Evolutionary conservation across 139 green algal genomes (phyloP).

Genomic region (Micractinium conductrix): DNA sequence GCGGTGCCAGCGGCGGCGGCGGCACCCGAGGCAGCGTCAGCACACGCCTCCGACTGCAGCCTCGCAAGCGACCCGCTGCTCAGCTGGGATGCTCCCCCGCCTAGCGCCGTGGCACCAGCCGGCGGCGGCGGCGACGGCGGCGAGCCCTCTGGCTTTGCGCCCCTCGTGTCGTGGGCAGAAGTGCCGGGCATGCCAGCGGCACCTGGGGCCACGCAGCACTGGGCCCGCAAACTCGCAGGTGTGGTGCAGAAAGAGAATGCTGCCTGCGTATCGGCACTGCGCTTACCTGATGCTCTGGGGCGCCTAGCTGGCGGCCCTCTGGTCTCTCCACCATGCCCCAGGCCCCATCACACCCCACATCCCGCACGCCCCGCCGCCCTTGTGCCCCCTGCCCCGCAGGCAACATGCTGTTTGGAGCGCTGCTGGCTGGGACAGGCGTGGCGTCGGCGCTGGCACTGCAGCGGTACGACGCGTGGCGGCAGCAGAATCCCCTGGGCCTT

Average conservation of each 20-base stretch:
- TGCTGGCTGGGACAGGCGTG: slow-evolving; percentile 1
- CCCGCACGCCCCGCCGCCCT: background rate
- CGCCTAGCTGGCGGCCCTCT: no score
- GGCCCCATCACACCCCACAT: background rate
- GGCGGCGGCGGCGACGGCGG: background rate
- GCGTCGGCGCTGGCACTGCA: background rate
- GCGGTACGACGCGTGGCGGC: slow-evolving; percentile 5
- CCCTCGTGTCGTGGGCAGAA: no score
- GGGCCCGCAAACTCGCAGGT: no score
- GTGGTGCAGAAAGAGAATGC: no score
- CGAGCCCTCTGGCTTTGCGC: background rate
- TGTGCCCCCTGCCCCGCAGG: background rate
- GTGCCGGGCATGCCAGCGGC: no score
- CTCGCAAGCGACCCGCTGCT: no score
- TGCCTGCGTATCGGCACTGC: no score
- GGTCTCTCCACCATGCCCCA: no score
- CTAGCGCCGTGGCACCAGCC: no score
- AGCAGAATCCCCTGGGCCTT: slow-evolving; percentile 1
- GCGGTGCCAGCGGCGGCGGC: background rate
- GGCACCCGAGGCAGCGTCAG: background rate
- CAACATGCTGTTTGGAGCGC: slow-evolving; percentile 3
- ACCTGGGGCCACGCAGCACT: no score
- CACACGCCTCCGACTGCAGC: background rate
- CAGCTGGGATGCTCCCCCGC: slow-evolving; percentile 8
- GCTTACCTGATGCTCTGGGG: no score